A percentile compares a stretch with the other conserved stretches of the same genome.
phyloP scores from a whole-genome alignment of 2,329 filamentous ascomycete species.

The Fusarium brevicatenulatum region DNA sequence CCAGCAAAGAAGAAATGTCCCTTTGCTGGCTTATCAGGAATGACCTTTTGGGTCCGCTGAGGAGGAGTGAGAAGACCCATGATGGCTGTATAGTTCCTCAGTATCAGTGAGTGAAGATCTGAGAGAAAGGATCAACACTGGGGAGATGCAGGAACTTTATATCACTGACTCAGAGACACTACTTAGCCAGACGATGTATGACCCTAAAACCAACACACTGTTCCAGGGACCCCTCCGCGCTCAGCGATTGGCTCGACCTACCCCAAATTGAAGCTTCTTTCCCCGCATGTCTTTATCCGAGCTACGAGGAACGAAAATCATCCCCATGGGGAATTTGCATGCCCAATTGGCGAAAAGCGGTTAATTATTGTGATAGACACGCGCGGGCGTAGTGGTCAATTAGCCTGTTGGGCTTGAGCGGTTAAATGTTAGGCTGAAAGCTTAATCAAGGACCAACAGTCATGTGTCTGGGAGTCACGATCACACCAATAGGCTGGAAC shows the following conservation, averaged over 20 bases:
- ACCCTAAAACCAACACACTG: not conserved
- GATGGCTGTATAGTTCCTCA: not conserved
- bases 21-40: conserved; percentile 12
- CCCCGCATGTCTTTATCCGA: conserved; percentile 22
- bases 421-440: conserved; percentile 16
- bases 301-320: conserved; percentile 9
- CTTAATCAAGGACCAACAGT: conserved; percentile 13
- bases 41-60: conserved; percentile 18
- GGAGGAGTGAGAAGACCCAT: conserved; percentile 14
- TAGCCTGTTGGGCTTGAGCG: not conserved
- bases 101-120: not conserved
- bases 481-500: not conserved
- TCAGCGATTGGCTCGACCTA: not conserved
- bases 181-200: not conserved
- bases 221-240: not conserved
- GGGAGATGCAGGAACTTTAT: not conserved
- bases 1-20: conserved; percentile 17
- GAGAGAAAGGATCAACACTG: not conserved
- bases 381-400: not conserved
- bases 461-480: not conserved
- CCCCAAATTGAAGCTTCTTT: not conserved
- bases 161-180: not conserved
- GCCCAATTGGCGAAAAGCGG: not conserved
- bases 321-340: conserved; percentile 1
- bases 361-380: not conserved